These are phyloP conservation scores for Xanthoconium separans DNA, from an alignment of 1,284 basidiomycete genomes.

Conservation along the genomic window DNA sequence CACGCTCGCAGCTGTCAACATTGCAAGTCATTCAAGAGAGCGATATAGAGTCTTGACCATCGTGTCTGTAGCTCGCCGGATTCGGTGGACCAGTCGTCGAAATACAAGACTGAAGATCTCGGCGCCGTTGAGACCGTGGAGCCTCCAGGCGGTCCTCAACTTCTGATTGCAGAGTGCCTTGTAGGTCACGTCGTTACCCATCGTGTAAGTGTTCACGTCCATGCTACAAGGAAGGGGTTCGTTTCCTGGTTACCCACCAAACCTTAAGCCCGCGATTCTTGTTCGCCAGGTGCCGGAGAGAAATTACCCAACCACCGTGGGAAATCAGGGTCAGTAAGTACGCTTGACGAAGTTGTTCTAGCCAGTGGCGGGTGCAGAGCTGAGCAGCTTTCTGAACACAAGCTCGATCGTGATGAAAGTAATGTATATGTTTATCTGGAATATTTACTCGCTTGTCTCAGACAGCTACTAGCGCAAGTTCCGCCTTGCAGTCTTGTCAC, in stretches of 20 bases:
- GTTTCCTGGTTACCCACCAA: slow-evolving; percentile 6
- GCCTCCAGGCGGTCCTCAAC: neutral
- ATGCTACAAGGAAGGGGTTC: neutral
- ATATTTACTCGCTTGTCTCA: too few relatives aligned
- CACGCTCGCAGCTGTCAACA: slow-evolving; percentile 26
- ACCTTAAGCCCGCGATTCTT: neutral
- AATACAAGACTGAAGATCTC: neutral
- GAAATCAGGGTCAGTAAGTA: too few relatives aligned
- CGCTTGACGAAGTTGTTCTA: too few relatives aligned
- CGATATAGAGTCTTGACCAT: slow-evolving; percentile 1
- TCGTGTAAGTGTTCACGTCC: slow-evolving; percentile 1
- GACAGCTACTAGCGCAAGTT: too few relatives aligned
- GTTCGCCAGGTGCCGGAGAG: too few relatives aligned
- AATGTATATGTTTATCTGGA: too few relatives aligned
- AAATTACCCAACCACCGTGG: too few relatives aligned
- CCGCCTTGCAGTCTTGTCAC: too few relatives aligned
- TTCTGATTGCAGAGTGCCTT: neutral
- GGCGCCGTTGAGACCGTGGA: neutral
- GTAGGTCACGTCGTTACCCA: slow-evolving; percentile 5
- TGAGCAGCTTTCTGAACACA: too few relatives aligned
- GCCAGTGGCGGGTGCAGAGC: too few relatives aligned
- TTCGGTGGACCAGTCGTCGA: neutral
- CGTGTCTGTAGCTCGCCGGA: slow-evolving; percentile 8
- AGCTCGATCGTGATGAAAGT: too few relatives aligned
- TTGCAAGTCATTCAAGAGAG: neutral